phyloP scores from a whole-genome alignment of 441 rosid genomes.

The Adansonia gregorii region DNA sequence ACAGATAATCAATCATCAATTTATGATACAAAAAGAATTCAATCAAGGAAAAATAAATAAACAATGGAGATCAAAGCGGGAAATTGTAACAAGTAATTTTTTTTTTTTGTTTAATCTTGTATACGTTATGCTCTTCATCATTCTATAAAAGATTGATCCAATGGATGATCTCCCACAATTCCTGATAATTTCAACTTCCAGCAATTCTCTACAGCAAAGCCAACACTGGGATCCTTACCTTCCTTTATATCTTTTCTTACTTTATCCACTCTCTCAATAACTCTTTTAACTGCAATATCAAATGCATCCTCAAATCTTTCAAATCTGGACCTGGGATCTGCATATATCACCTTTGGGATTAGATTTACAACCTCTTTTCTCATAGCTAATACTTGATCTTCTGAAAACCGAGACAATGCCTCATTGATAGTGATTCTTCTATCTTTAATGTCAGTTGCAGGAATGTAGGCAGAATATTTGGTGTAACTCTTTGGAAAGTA shows the following conservation, averaged over 20 bases:
- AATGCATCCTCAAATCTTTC: conserved; percentile 59
- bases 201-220: conserved; percentile 25
- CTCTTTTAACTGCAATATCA: conserved; percentile 49
- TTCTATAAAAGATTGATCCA: conserved; percentile 2
- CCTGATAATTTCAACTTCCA: conserved; percentile 25
- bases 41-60: background rate
- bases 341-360: conserved; percentile 55
- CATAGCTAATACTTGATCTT: conserved; percentile 35
- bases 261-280: conserved; percentile 43
- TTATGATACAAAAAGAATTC: background rate
- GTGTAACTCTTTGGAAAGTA: conserved; percentile 43
- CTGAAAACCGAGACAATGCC: conserved; percentile 37
- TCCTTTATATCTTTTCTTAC: conserved; percentile 32
- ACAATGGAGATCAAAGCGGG: background rate
- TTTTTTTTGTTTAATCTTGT: background rate
- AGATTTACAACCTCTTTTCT: conserved; percentile 51
- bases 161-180: conserved; percentile 5
- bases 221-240: conserved; percentile 35
- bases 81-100: background rate
- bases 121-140: background rate
- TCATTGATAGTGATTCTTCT: conserved; percentile 33
- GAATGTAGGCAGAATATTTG: conserved; percentile 54
- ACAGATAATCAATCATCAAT: background rate
- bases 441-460: conserved; percentile 39
- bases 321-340: conserved; percentile 36